phyloP scores from a whole-genome alignment of 371 early-diverging fungal species.

The Cokeromyces recurvatus region DNA sequence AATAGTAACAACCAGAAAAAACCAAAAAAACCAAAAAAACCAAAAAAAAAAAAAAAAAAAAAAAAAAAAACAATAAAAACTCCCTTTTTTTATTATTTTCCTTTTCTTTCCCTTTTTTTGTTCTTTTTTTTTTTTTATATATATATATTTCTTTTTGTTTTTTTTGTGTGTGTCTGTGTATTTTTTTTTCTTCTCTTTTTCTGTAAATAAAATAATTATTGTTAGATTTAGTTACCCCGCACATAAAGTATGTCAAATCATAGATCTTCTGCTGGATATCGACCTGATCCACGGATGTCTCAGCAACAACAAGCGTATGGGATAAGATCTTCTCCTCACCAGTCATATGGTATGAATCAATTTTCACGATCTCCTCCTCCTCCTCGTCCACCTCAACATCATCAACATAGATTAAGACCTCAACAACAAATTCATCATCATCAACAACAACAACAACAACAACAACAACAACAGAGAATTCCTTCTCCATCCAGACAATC shows the following conservation, averaged over 20 bases:
- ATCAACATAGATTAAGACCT: background rate
- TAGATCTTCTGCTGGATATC: background rate
- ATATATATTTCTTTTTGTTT: too few species aligned
- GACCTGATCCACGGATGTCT: conserved; percentile 18
- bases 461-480: background rate
- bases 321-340: conserved; percentile 11
- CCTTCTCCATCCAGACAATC: background rate
- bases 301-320: conserved; percentile 5
- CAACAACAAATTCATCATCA: conserved; percentile 2
- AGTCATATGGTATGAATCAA: conserved; percentile 15
- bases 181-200: too few species aligned
- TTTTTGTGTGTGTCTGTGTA: too few species aligned
- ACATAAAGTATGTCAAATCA: conserved; percentile 2
- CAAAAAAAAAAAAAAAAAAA: conserved; percentile 7
- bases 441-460: conserved; percentile 1
- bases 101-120: conserved; percentile 1
- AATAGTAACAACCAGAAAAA: conserved; percentile 22
- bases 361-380: conserved; percentile 13
- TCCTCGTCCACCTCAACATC: conserved; percentile 4
- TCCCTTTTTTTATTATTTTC: background rate
- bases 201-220: too few species aligned
- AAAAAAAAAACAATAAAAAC: conserved; percentile 3
- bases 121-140: conserved; percentile 11
- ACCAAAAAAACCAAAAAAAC: too few species aligned
- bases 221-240: too few species aligned